A percentile compares a stretch with the other conserved stretches of the same genome.
Conservation (phyloP, 352 stramenopile species). For the Thraustotheca clavata region DNA sequence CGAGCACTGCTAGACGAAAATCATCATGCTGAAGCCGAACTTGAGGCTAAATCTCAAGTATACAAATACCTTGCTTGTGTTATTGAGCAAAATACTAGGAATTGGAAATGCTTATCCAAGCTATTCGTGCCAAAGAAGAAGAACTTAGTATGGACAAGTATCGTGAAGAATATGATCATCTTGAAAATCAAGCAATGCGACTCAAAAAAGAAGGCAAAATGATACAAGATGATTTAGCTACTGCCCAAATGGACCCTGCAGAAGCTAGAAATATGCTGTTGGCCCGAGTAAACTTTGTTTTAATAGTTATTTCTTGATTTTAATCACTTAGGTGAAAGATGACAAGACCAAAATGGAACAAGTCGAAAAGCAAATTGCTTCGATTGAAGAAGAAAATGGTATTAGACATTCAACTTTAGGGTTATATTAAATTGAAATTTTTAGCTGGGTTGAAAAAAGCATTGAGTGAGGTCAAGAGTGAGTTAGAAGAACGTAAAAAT, state of each 20-base stretch:
- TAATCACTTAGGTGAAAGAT: constrained; percentile 67
- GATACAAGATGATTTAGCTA: constrained; percentile 74
- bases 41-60: constrained; percentile 37
- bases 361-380: constrained; percentile 49
- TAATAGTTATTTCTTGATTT: not conserved
- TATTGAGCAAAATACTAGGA: constrained; percentile 33
- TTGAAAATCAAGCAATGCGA: constrained; percentile 53
- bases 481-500: constrained; percentile 55
- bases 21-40: constrained; percentile 58
- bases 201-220: constrained; percentile 71
- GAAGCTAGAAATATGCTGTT: constrained; percentile 72
- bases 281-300: constrained; percentile 9
- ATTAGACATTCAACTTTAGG: not conserved
- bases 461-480: constrained; percentile 42
- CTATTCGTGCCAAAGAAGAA: constrained; percentile 65
- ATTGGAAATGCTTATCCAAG: constrained; percentile 61
- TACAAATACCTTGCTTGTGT: not conserved
- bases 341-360: constrained; percentile 77
- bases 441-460: constrained; percentile 40
- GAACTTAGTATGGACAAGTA: constrained; percentile 60
- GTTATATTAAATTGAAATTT: not conserved
- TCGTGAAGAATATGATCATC: constrained; percentile 64
- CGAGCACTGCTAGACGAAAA: constrained; percentile 63
- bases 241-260: constrained; percentile 83
- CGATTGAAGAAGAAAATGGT: constrained; percentile 40